Evolutionary conservation across 2,329 filamentous ascomycete species (phyloP), one percentile per base, ranked within the genome.

Genomic region (Penicillium sp.): DNA sequence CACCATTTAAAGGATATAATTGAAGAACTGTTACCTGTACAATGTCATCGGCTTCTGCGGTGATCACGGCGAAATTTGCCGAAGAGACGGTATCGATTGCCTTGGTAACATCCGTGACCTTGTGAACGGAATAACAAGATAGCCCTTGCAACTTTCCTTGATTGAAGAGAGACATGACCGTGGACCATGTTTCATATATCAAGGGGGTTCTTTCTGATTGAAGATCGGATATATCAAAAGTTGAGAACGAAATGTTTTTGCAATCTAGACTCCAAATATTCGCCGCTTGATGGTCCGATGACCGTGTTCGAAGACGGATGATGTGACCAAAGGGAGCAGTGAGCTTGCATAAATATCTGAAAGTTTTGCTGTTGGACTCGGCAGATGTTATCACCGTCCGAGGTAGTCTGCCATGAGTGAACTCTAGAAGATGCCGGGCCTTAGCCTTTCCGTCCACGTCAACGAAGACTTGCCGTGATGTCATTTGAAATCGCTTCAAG

Each of bases 291-390:
- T 15, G 8, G 28, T 15, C 64, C 9, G 63, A 49, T 9, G 67
- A 58, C 9, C 47, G 62, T 37, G 65, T 68, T 8, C 64, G 65
- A 51, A 78, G 60, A 26, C 76, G 73, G 15, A 79, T 62, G 33
- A 78, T 71, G 24, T 63, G 68, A 1, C 76, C 75, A 57, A 70
- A 74, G 17, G 63, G 35, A 1, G 72, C 68, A 24, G 71, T 55
- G 51, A 65, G 69, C 24, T 65, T 56, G 66, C 72, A 71, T 1
- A 68, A 56, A 7, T 13, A 40, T 1, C 53, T 57, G 1, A 60
- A 8, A 0, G 13, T 17, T 4, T 24, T 26, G 7, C 56, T 53
- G 2, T 56, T 47, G 9, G 19, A 4, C 3, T 30, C 35, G 2
- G 53, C 22, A 35, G 60, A 62, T 15, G 65, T 63, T 9, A 74